Percentiles rank a stretch among this genome's conserved stretches.
These are phyloP conservation scores for Exophiala xenobiotica DNA, from an alignment of 2,329 filamentous ascomycete species.

Conservation along the genomic window DNA sequence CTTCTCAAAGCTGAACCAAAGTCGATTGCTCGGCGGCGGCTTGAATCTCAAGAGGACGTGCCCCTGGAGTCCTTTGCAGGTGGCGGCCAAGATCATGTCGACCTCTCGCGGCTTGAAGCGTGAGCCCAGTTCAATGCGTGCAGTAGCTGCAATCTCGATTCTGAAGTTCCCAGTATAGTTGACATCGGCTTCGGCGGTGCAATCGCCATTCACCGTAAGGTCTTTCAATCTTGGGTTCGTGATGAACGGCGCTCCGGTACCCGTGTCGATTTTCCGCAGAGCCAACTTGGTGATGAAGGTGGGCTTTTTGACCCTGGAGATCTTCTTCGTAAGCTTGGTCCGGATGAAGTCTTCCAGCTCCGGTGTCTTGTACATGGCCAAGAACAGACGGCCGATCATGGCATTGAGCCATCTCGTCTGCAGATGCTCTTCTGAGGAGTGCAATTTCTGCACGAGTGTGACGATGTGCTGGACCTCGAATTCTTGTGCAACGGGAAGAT, in stretches of 20 bases:
- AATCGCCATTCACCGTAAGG: slow-evolving; percentile 86
- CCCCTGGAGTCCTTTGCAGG: slow-evolving; percentile 80
- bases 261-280: slow-evolving; percentile 81
- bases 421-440: slow-evolving; percentile 86
- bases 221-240: slow-evolving; percentile 87
- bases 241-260: slow-evolving; percentile 81
- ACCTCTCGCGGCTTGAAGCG: slow-evolving; percentile 90
- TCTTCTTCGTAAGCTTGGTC: slow-evolving; percentile 92
- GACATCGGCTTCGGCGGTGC: slow-evolving; percentile 80
- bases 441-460: slow-evolving; percentile 81
- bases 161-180: slow-evolving; percentile 87
- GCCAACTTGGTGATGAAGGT: slow-evolving; percentile 81
- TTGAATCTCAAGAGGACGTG: slow-evolving; percentile 86
- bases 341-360: slow-evolving; percentile 77
- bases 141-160: slow-evolving; percentile 87
- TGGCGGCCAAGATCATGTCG: slow-evolving; percentile 80
- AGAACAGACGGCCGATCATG: slow-evolving; percentile 80
- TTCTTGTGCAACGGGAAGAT: slow-evolving; percentile 66
- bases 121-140: slow-evolving; percentile 82
- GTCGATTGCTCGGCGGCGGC: slow-evolving; percentile 86
- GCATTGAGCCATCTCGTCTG: slow-evolving; percentile 95
- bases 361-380: slow-evolving; percentile 80
- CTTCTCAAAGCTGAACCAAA: slow-evolving; percentile 96
- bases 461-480: slow-evolving; percentile 88
- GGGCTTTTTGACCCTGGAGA: slow-evolving; percentile 87